Evolutionary conservation across 495 filamentous ascomycete species (phyloP).

Genomic region (Venustampulla echinocandica): DNA sequence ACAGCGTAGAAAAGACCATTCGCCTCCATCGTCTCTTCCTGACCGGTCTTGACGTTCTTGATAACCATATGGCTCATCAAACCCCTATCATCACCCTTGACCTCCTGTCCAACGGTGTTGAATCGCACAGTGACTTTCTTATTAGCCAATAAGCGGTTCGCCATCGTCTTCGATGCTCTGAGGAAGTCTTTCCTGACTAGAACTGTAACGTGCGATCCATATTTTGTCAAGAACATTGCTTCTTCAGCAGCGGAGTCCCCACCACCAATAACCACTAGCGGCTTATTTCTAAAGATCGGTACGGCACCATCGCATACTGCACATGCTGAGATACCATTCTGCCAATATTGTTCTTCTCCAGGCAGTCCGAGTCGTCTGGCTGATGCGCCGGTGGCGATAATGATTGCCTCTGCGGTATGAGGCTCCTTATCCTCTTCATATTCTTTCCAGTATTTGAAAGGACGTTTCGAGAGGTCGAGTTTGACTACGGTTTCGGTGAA

Average conservation of each 20-base stretch:
- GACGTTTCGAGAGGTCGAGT: constrained; percentile 74
- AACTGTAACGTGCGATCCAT: constrained; percentile 88
- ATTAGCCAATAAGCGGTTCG: constrained; percentile 68
- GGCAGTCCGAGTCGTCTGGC: constrained; percentile 71
- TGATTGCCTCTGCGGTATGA: constrained; percentile 80
- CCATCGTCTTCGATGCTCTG: constrained; percentile 86
- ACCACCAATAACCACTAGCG: constrained; percentile 89
- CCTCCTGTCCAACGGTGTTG: constrained; percentile 71
- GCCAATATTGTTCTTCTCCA: constrained; percentile 56
- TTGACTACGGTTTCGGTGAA: constrained; percentile 84
- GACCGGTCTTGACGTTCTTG: constrained; percentile 68
- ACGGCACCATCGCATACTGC: constrained; percentile 97
- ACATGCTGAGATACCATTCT: constrained; percentile 79
- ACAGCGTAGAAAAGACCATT: constrained; percentile 97
- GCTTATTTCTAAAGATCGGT: constrained; percentile 95
- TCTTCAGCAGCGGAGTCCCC: constrained; percentile 97
- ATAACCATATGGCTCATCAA: constrained; percentile 79
- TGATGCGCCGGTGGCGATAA: constrained; percentile 93
- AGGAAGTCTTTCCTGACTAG: constrained; percentile 81
- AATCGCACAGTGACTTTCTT: constrained; percentile 84
- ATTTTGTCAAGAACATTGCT: constrained; percentile 95
- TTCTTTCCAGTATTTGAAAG: constrained; percentile 88
- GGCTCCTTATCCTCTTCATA: constrained; percentile 64
- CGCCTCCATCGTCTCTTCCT: constrained; percentile 72
- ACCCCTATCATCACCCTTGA: constrained; percentile 75